Percentiles rank a stretch among this genome's conserved stretches.
These are phyloP conservation scores for Teunomyces stri DNA, from an alignment of 805 yeast species.

Conservation along the genomic window DNA sequence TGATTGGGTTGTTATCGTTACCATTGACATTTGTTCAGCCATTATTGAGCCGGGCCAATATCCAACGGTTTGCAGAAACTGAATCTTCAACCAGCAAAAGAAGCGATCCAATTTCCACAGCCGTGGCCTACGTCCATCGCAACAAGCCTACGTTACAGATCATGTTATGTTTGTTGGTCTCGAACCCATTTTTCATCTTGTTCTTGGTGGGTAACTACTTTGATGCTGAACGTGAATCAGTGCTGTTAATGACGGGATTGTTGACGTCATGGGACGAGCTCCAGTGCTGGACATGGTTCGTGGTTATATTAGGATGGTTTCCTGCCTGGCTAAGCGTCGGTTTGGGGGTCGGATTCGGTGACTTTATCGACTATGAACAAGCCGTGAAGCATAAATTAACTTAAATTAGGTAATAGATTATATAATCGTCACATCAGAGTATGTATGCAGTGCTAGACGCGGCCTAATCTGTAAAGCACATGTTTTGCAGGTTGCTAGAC, in stretches of 20 bases:
- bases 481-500: constrained; percentile 1
- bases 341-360: constrained; percentile 28
- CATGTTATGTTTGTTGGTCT: constrained; percentile 36
- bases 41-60: constrained; percentile 11
- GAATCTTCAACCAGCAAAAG: not conserved
- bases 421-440: not conserved
- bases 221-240: constrained; percentile 30
- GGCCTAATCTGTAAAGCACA: not conserved
- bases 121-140: constrained; percentile 4
- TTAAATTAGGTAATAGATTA: not conserved
- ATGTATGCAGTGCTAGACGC: not conserved
- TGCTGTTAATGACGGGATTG: constrained; percentile 49
- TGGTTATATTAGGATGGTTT: constrained; percentile 71
- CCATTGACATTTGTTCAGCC: constrained; percentile 67
- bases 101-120: constrained; percentile 6
- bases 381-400: constrained; percentile 4
- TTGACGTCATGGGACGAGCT: constrained; percentile 63
- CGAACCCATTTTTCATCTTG: constrained; percentile 51
- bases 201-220: constrained; percentile 25
- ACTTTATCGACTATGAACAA: constrained; percentile 14
- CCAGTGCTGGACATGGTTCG: constrained; percentile 84
- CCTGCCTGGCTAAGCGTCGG: constrained; percentile 68
- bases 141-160: constrained; percentile 15
- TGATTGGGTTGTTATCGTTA: constrained; percentile 65
- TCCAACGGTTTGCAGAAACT: not conserved